Conservation (phyloP, 225 moss, liverwort and hornwort genomes). For the Marchantia paleacea region DNA sequence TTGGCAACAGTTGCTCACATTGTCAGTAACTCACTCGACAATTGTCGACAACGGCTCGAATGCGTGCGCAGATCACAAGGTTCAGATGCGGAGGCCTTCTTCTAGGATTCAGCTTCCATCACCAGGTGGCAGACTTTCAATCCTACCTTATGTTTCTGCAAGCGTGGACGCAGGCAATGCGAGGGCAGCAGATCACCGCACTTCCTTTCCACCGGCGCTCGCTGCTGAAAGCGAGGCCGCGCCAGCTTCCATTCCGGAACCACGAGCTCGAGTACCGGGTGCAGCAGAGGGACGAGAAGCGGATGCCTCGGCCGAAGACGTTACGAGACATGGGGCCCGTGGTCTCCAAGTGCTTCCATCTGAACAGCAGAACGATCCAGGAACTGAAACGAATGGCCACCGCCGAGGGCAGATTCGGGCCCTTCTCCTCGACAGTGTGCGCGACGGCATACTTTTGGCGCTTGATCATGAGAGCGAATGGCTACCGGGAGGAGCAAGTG, state of each 20-base stretch:
- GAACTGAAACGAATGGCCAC: constrained; percentile 12
- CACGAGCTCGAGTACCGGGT: constrained; percentile 16
- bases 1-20: too few relatives aligned
- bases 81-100: constrained; percentile 26
- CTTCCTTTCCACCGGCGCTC: constrained; percentile 3
- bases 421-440: not conserved
- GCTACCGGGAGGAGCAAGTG: constrained; percentile 6
- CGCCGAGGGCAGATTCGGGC: not conserved
- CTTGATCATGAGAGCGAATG: constrained; percentile 19
- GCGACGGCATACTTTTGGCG: constrained; percentile 15
- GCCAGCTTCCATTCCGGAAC: not conserved
- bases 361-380: not conserved
- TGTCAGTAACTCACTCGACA: too few relatives aligned
- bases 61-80: constrained; percentile 14
- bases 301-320: constrained; percentile 1
- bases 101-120: constrained; percentile 20
- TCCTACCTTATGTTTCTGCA: constrained; percentile 18
- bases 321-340: not conserved
- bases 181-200: constrained; percentile 5
- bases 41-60: too few relatives aligned
- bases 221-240: constrained; percentile 9
- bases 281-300: constrained; percentile 14
- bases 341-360: constrained; percentile 21
- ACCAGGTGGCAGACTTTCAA: constrained; percentile 20
- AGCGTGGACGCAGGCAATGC: constrained; percentile 25